A percentile compares a stretch with the other conserved stretches of the same genome.
phyloP scores from a whole-genome alignment of 2,329 filamentous ascomycete species.

The Rutstroemia sp. region DNA sequence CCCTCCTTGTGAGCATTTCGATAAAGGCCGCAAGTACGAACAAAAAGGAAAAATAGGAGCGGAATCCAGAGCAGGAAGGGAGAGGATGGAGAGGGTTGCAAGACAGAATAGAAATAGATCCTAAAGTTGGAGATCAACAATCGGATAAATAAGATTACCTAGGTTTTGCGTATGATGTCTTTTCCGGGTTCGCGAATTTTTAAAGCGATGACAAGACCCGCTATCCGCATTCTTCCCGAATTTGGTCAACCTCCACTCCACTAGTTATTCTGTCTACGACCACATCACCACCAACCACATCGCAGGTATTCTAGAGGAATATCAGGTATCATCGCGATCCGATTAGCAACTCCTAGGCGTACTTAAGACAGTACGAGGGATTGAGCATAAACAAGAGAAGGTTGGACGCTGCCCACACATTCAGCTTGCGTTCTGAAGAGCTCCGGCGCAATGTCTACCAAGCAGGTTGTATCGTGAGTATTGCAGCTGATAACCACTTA shows the following conservation, averaged over 20 bases:
- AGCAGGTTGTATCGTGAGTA: slow-evolving; percentile 29
- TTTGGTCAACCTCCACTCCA: slow-evolving; percentile 8
- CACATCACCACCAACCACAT: neutral
- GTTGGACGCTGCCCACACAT: neutral
- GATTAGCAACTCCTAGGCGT: too few species aligned
- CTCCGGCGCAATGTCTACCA: slow-evolving; percentile 28
- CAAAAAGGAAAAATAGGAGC: slow-evolving; percentile 14
- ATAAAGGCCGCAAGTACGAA: slow-evolving; percentile 6
- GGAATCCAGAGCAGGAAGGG: slow-evolving; percentile 11
- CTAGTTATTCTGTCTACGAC: neutral
- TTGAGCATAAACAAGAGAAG: neutral
- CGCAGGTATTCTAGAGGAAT: neutral
- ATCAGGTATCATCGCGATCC: neutral
- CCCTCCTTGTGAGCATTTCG: slow-evolving; percentile 29
- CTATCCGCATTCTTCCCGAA: slow-evolving; percentile 2
- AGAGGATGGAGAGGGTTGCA: neutral
- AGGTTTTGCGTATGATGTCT: slow-evolving; percentile 4
- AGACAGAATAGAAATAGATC: slow-evolving; percentile 1
- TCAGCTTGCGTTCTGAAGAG: neutral
- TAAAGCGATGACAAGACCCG: slow-evolving; percentile 1
- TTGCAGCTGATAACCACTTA: neutral
- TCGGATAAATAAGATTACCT: slow-evolving; percentile 1
- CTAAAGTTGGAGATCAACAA: neutral
- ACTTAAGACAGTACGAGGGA: neutral
- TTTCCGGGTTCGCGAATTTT: slow-evolving; percentile 10